Evolutionary conservation across 768 basidiomycete species (phyloP).

Genomic region (Suillus luteus): DNA sequence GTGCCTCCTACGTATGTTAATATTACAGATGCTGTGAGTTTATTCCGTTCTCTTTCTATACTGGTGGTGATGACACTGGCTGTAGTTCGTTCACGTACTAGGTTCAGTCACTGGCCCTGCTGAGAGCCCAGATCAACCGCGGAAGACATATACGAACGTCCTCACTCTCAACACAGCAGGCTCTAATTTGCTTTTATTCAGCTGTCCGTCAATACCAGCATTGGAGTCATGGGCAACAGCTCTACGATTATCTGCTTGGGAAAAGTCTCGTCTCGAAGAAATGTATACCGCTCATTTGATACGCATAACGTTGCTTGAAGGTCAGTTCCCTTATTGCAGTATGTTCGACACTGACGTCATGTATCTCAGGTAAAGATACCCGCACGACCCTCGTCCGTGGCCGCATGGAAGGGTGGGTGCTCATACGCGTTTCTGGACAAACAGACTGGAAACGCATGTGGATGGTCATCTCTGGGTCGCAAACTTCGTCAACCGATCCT

Average conservation of each 20-base stretch:
- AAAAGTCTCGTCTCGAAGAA: conserved; percentile 92
- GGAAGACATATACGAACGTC: conserved; percentile 70
- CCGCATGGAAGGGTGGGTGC: conserved; percentile 89
- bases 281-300: conserved; percentile 96
- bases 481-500: conserved; percentile 31
- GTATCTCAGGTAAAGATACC: conserved; percentile 44
- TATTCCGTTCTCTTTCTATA: conserved; percentile 10
- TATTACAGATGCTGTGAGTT: conserved; percentile 81
- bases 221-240: conserved; percentile 91
- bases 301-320: conserved; percentile 65
- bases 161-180: conserved; percentile 94
- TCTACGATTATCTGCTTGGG: conserved; percentile 89
- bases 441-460: conserved; percentile 95
- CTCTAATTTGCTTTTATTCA: conserved; percentile 85
- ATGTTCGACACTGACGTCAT: conserved; percentile 32
- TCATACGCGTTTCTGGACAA: conserved; percentile 91
- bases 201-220: conserved; percentile 70
- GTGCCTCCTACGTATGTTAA: conserved; percentile 89
- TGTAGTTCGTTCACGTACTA: conserved; percentile 75
- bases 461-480: conserved; percentile 66
- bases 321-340: conserved; percentile 29
- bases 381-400: conserved; percentile 68
- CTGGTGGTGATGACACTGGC: conserved; percentile 13
- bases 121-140: conserved; percentile 47
- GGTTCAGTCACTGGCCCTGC: conserved; percentile 72